Percentiles rank a stretch among this genome's conserved stretches.
Conservation (phyloP, 441 rosid genomes). For the Corymbia citriodora region DNA sequence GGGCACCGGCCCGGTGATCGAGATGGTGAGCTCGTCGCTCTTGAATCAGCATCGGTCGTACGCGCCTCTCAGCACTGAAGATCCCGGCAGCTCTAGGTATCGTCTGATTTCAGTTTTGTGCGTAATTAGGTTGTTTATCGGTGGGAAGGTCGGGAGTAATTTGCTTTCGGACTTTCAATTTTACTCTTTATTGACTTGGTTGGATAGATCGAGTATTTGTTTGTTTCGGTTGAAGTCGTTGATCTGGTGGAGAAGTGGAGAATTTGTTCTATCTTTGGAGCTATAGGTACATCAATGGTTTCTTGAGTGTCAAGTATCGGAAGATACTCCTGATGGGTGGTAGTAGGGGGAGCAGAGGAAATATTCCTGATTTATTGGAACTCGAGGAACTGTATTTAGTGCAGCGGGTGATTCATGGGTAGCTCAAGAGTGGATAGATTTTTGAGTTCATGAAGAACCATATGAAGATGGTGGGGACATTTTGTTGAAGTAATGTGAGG, state of each 20-base stretch:
- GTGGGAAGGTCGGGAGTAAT: not conserved
- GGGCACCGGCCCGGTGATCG: conserved; percentile 62
- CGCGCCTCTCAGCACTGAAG: conserved; percentile 81
- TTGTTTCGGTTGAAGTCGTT: not conserved
- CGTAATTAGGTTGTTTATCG: not conserved
- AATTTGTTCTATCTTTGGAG: not conserved
- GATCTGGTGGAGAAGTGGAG: not conserved
- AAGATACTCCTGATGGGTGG: not conserved
- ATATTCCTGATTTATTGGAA: not conserved
- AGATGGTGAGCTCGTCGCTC: conserved; percentile 78
- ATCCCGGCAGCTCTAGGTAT: conserved; percentile 80
- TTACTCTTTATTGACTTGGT: not conserved
- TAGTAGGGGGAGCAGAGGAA: not conserved
- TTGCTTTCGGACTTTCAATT: not conserved
- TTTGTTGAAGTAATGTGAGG: not conserved
- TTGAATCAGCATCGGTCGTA: conserved; percentile 62
- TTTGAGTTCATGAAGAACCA: not conserved
- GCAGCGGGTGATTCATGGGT: not conserved
- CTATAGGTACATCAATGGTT: not conserved
- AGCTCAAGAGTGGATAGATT: not conserved
- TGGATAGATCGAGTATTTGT: not conserved
- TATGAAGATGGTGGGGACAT: not conserved
- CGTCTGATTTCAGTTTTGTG: not conserved
- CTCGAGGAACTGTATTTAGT: not conserved
- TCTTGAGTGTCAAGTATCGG: not conserved